Evolutionary conservation across 2,329 filamentous ascomycete genomes (phyloP).

Genomic region (Epichloe aotearoae): DNA sequence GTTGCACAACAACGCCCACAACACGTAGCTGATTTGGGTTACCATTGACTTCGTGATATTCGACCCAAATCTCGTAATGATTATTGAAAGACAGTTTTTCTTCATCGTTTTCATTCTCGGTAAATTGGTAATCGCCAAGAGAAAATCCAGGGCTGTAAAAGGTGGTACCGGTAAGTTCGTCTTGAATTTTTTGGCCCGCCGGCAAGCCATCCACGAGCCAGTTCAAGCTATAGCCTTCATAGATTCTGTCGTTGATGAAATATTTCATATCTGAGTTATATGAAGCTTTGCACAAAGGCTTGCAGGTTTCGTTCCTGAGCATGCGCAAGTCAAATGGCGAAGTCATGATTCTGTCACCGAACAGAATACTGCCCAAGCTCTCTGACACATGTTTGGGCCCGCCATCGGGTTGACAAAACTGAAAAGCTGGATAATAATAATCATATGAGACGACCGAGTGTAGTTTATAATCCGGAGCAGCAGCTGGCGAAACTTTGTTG

Average conservation of each 20-base stretch:
- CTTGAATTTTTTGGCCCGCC: slow-evolving; percentile 71
- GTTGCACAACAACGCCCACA: slow-evolving; percentile 82
- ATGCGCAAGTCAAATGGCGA: slow-evolving; percentile 86
- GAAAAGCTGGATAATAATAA: slow-evolving; percentile 81
- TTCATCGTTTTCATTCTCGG: slow-evolving; percentile 46
- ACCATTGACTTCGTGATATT: slow-evolving; percentile 71
- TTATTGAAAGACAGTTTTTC: slow-evolving; percentile 64
- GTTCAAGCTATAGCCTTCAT: slow-evolving; percentile 80
- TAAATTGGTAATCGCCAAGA: slow-evolving; percentile 25
- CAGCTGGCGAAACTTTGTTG: slow-evolving; percentile 80
- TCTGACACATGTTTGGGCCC: slow-evolving; percentile 73
- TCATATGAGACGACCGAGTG: slow-evolving; percentile 93
- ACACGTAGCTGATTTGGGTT: slow-evolving; percentile 63
- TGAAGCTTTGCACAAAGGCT: slow-evolving; percentile 56
- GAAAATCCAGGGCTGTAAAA: slow-evolving; percentile 86
- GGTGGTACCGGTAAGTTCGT: slow-evolving; percentile 59
- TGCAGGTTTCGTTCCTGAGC: slow-evolving; percentile 78
- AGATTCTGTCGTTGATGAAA: slow-evolving; percentile 75
- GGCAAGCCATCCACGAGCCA: slow-evolving; percentile 93
- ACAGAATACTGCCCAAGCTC: slow-evolving; percentile 80
- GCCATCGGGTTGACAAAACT: slow-evolving; percentile 71
- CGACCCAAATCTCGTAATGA: slow-evolving; percentile 87
- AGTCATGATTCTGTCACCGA: slow-evolving; percentile 94
- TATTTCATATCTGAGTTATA: slow-evolving; percentile 52
- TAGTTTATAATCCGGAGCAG: slow-evolving; percentile 65